phyloP scores from a whole-genome alignment of 1,139 yeast species.

The Hyphopichia khmerensis region DNA sequence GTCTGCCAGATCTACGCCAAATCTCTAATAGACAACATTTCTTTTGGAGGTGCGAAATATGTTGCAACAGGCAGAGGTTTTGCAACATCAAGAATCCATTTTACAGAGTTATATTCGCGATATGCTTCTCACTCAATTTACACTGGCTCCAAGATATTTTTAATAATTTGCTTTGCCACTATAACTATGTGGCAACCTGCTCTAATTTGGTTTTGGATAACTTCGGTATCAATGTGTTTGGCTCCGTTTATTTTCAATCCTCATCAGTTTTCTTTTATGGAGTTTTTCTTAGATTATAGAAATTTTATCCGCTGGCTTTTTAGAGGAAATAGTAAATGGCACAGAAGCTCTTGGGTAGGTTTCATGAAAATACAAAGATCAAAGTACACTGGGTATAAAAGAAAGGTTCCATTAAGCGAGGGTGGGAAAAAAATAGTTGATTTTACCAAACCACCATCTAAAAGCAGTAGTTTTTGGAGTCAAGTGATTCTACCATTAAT shows the following conservation, averaged over 20 bases:
- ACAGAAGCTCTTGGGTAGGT: slow-evolving; percentile 59
- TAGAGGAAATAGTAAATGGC: slow-evolving; percentile 56
- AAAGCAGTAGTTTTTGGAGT: slow-evolving; percentile 49
- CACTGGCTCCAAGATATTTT: slow-evolving; percentile 57
- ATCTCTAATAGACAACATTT: slow-evolving; percentile 63
- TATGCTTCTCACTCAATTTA: slow-evolving; percentile 67
- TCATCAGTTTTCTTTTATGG: slow-evolving; percentile 71
- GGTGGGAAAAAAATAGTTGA: slow-evolving; percentile 6
- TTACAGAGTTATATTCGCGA: slow-evolving; percentile 58
- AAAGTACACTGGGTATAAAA: slow-evolving; percentile 66
- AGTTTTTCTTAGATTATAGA: slow-evolving; percentile 72
- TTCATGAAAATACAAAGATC: slow-evolving; percentile 55
- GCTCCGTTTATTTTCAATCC: slow-evolving; percentile 87
- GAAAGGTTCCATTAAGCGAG: slow-evolving; percentile 19
- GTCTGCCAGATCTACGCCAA: slow-evolving; percentile 82
- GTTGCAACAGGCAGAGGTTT: slow-evolving; percentile 86
- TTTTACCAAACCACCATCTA: slow-evolving; percentile 36
- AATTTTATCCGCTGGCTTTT: slow-evolving; percentile 66
- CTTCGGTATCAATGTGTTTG: slow-evolving; percentile 66
- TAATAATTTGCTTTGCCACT: slow-evolving; percentile 63
- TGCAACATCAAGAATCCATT: slow-evolving; percentile 68
- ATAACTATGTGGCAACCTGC: slow-evolving; percentile 75
- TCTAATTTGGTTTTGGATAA: slow-evolving; percentile 81
- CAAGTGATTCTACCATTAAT: slow-evolving; percentile 53
- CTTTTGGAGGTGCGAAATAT: slow-evolving; percentile 82